phyloP scores from a whole-genome alignment of 441 rosid species.

The Hura crepitans region DNA sequence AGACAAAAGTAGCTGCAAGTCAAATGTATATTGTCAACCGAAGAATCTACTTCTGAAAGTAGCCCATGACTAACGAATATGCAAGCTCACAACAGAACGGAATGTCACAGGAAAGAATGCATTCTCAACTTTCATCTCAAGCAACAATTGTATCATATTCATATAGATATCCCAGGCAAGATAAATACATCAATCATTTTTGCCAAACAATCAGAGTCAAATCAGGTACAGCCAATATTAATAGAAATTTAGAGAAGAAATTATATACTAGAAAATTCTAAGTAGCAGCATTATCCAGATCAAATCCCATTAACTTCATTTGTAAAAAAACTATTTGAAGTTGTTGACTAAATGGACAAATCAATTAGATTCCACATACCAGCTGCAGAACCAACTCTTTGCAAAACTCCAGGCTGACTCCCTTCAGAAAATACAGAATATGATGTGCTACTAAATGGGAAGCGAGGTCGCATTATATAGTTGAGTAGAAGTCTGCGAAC shows the following conservation, averaged over 20 bases:
- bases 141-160: not conserved
- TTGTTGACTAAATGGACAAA: not conserved
- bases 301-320: not conserved
- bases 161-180: not conserved
- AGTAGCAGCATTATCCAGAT: not conserved
- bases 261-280: not conserved
- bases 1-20: conserved; percentile 78
- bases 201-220: not conserved
- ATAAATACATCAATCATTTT: not conserved
- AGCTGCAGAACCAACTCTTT: conserved; percentile 94
- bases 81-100: not conserved
- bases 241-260: not conserved
- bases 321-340: conserved; percentile 2
- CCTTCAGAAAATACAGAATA: conserved; percentile 55
- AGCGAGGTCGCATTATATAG: conserved; percentile 57
- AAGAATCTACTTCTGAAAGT: not conserved
- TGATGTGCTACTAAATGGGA: conserved; percentile 40
- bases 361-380: conserved; percentile 43
- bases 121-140: conserved; percentile 5
- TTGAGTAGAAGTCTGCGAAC: conserved; percentile 67
- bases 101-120: not conserved
- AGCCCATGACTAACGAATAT: not conserved
- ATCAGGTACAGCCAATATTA: too few species aligned
- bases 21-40: conserved; percentile 28
- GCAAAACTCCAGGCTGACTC: conserved; percentile 73